Conservation (phyloP, 495 filamentous ascomycete genomes). For the Neurospora sp. region DNA sequence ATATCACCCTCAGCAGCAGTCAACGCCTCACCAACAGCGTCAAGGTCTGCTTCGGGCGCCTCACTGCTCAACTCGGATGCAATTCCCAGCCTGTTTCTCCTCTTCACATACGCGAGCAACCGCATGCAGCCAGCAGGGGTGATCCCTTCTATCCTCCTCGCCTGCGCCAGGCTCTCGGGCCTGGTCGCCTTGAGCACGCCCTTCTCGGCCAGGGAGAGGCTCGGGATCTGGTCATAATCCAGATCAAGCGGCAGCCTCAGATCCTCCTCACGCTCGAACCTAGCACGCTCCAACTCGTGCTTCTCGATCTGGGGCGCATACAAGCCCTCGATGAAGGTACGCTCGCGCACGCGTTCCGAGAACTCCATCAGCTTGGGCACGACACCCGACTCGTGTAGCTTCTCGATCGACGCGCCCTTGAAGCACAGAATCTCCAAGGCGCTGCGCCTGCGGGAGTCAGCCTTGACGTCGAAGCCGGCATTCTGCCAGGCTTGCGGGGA, state of each 20-base stretch:
- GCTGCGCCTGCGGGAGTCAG: slow-evolving; percentile 48
- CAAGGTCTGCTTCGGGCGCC: background rate
- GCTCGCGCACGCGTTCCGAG: slow-evolving; percentile 44
- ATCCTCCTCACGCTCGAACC: slow-evolving; percentile 66
- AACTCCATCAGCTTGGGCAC: slow-evolving; percentile 44
- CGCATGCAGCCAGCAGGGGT: slow-evolving; percentile 51
- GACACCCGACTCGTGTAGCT: slow-evolving; percentile 32
- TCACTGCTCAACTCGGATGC: background rate
- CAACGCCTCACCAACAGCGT: slow-evolving; percentile 14
- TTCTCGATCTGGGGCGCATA: slow-evolving; percentile 77
- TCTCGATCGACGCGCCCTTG: slow-evolving; percentile 41
- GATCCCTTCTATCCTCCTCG: slow-evolving; percentile 72
- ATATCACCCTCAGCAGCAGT: slow-evolving; percentile 22
- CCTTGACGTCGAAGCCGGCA: slow-evolving; percentile 55
- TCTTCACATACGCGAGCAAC: slow-evolving; percentile 42
- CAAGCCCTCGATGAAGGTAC: slow-evolving; percentile 67
- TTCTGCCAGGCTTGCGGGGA: slow-evolving; percentile 54
- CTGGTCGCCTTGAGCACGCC: slow-evolving; percentile 53
- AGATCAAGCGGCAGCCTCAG: slow-evolving; percentile 63
- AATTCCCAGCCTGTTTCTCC: background rate
- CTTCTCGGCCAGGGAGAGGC: slow-evolving; percentile 71
- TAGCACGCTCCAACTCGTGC: slow-evolving; percentile 52
- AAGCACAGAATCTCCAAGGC: slow-evolving; percentile 71
- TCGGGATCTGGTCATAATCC: slow-evolving; percentile 61
- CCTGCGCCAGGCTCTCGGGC: slow-evolving; percentile 82